phyloP scores from a whole-genome alignment of 805 yeast species.

The Nadsonia fulvescens region DNA sequence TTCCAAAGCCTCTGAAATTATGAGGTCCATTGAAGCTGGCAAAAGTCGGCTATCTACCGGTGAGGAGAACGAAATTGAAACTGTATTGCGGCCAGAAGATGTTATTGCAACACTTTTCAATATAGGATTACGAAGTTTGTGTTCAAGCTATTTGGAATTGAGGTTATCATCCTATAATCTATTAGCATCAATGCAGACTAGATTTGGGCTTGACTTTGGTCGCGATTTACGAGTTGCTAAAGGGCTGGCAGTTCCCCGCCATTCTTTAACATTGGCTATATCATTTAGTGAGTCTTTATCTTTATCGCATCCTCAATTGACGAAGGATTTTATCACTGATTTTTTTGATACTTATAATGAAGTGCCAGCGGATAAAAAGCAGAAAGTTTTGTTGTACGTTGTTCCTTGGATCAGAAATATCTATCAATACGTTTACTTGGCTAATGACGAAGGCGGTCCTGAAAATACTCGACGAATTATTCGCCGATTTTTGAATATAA shows the following conservation, averaged over 20 bases:
- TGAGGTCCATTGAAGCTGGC: too few species aligned
- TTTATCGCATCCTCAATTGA: slow-evolving; percentile 32
- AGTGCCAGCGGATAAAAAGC: slow-evolving; percentile 18
- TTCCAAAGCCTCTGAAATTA: too few species aligned
- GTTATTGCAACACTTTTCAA: slow-evolving; percentile 46
- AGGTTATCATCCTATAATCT: slow-evolving; percentile 46
- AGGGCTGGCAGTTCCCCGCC: slow-evolving; percentile 50
- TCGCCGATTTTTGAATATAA: slow-evolving; percentile 40
- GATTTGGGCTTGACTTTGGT: slow-evolving; percentile 44
- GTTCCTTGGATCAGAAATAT: slow-evolving; percentile 65
- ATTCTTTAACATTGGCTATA: slow-evolving; percentile 42
- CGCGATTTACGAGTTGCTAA: slow-evolving; percentile 34
- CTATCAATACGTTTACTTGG: slow-evolving; percentile 32
- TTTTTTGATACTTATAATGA: slow-evolving; percentile 30
- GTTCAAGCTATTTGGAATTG: slow-evolving; percentile 39
- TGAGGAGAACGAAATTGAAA: slow-evolving; percentile 1
- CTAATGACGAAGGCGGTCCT: slow-evolving; percentile 39
- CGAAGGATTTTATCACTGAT: slow-evolving; percentile 35
- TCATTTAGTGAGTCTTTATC: slow-evolving; percentile 43
- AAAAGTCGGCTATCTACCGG: too few species aligned
- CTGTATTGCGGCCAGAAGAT: slow-evolving; percentile 11
- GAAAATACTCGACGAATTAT: slow-evolving; percentile 43
- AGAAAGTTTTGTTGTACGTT: slow-evolving; percentile 30
- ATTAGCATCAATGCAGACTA: slow-evolving; percentile 39
- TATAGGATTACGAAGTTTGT: slow-evolving; percentile 47